phyloP scores from a whole-genome alignment of 2,329 filamentous ascomycete genomes.

The Passalora sequoiae region DNA sequence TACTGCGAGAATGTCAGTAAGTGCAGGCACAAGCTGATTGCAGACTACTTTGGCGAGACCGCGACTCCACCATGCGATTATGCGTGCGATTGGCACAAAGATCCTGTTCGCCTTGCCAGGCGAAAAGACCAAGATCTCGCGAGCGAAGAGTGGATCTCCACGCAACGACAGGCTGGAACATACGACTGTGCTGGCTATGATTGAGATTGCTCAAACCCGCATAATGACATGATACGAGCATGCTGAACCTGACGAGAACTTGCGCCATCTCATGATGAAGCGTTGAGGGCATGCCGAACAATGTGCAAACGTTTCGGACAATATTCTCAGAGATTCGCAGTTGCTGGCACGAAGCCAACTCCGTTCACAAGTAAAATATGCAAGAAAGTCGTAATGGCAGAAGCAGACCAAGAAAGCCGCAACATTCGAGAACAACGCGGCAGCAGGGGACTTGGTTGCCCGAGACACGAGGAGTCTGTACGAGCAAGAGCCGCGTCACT shows the following conservation, averaged over 20 bases:
- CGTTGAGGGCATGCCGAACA: no score
- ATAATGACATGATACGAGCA: no score
- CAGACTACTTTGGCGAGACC: slow-evolving; percentile 68
- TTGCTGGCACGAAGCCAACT: not conserved
- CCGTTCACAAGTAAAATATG: not conserved
- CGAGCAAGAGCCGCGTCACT: not conserved
- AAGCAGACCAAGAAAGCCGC: no score
- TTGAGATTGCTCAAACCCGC: not conserved
- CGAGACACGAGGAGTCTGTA: not conserved
- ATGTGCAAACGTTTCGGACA: no score
- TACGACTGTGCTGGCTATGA: slow-evolving; percentile 26
- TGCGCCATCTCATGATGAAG: not conserved
- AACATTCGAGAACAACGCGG: no score
- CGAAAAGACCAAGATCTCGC: slow-evolving; percentile 42
- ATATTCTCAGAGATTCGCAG: no score
- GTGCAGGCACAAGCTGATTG: slow-evolving; percentile 73
- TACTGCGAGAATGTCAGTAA: slow-evolving; percentile 73
- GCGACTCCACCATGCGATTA: slow-evolving; percentile 37
- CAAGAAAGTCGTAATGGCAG: no score
- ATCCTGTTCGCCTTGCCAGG: slow-evolving; percentile 37
- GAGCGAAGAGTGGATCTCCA: slow-evolving; percentile 47
- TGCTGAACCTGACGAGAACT: no score
- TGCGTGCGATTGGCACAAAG: slow-evolving; percentile 49
- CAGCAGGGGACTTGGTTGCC: no score
- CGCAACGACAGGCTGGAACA: slow-evolving; percentile 42